phyloP scores from a whole-genome alignment of 2,329 filamentous ascomycete genomes.

The Elsinoe necatrix region DNA sequence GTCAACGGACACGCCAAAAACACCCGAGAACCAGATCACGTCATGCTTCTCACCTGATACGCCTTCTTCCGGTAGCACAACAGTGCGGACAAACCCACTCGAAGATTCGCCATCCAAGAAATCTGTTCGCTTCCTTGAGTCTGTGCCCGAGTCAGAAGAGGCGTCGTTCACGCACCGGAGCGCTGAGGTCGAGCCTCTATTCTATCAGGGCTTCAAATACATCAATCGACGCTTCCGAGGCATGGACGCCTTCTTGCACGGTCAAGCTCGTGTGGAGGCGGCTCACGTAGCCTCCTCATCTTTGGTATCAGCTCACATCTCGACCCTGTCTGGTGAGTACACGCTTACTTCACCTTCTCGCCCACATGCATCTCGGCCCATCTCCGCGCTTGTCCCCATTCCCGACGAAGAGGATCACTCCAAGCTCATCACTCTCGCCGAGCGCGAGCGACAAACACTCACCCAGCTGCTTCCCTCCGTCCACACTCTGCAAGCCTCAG shows the following conservation, averaged over 20 bases:
- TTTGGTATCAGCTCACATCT: slow-evolving; percentile 62
- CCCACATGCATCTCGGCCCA: slow-evolving; percentile 36
- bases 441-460: slow-evolving; percentile 74
- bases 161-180: background rate
- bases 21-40: slow-evolving; percentile 1
- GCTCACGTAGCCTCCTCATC: slow-evolving; percentile 75
- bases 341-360: slow-evolving; percentile 52
- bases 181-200: slow-evolving; percentile 57
- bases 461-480: slow-evolving; percentile 55
- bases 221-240: slow-evolving; percentile 55
- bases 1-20: background rate
- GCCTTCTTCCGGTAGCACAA: background rate
- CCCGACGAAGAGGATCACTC: slow-evolving; percentile 31
- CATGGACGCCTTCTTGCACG: slow-evolving; percentile 74
- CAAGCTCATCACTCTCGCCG: slow-evolving; percentile 34
- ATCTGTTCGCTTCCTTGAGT: slow-evolving; percentile 63
- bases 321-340: slow-evolving; percentile 77
- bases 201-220: slow-evolving; percentile 79
- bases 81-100: slow-evolving; percentile 26
- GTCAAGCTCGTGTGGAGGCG: slow-evolving; percentile 76
- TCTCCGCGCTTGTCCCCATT: slow-evolving; percentile 36
- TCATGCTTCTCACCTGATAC: slow-evolving; percentile 15
- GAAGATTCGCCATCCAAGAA: slow-evolving; percentile 51
- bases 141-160: slow-evolving; percentile 18
- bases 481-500: slow-evolving; percentile 56